phyloP scores from a whole-genome alignment of 805 yeast species.

The Barnettozyma wickerhamii region DNA sequence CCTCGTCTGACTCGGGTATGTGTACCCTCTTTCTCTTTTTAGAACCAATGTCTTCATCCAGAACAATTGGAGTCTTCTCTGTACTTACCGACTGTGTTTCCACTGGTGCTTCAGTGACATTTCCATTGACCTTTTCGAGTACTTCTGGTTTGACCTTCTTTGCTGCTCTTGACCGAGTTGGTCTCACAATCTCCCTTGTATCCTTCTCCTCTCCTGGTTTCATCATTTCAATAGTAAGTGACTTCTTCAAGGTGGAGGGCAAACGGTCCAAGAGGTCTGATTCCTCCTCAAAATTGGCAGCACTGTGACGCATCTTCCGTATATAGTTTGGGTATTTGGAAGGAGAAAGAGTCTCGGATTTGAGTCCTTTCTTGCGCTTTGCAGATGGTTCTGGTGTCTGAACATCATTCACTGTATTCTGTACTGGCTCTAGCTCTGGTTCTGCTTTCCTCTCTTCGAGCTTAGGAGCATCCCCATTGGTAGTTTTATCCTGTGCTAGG shows the following conservation, averaged over 20 bases:
- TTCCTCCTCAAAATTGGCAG: background rate
- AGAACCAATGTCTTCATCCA: background rate
- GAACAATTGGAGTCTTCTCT: background rate
- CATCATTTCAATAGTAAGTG: background rate
- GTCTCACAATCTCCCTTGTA: background rate
- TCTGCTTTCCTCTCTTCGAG: too few relatives aligned
- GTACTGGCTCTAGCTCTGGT: too few relatives aligned
- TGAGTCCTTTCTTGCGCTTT: background rate
- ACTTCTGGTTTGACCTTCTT: too few relatives aligned
- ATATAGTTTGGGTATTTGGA: background rate
- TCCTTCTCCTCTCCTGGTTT: background rate
- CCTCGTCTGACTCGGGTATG: background rate
- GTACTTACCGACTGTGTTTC: background rate
- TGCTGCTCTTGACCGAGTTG: background rate
- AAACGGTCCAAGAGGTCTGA: background rate
- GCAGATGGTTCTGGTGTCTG: background rate
- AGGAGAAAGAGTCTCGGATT: background rate
- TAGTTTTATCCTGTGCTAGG: too few relatives aligned
- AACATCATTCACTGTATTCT: too few relatives aligned
- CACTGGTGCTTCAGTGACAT: too few relatives aligned
- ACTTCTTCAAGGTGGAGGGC: background rate
- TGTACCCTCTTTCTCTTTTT: background rate
- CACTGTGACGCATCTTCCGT: background rate
- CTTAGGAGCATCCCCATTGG: too few relatives aligned
- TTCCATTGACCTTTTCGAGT: too few relatives aligned